phyloP scores from a whole-genome alignment of 106 monocot species.

The Amphibolis antarctica region DNA sequence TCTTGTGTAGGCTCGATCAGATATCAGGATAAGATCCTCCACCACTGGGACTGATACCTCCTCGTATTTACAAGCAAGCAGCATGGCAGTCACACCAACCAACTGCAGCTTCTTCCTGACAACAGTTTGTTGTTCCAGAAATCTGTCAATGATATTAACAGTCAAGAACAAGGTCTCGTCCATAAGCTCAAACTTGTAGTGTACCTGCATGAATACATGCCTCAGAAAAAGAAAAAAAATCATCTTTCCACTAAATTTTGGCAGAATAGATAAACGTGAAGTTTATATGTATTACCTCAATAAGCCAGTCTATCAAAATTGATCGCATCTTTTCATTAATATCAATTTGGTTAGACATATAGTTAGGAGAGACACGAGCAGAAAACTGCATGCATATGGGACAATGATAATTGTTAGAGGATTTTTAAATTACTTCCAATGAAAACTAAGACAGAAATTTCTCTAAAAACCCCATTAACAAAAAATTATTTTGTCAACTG shows the following conservation, averaged over 20 bases:
- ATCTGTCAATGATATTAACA: constrained; percentile 88
- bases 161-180: constrained; percentile 86
- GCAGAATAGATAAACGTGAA: too few species aligned
- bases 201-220: constrained; percentile 41
- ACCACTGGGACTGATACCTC: constrained; percentile 85
- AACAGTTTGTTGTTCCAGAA: constrained; percentile 47
- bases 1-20: constrained; percentile 70
- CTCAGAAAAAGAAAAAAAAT: background rate
- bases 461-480: too few species aligned
- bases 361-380: constrained; percentile 49
- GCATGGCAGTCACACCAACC: constrained; percentile 91
- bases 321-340: constrained; percentile 90
- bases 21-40: constrained; percentile 76
- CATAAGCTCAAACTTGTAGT: constrained; percentile 93
- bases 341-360: constrained; percentile 80
- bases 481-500: too few species aligned
- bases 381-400: constrained; percentile 29
- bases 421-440: too few species aligned
- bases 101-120: constrained; percentile 85
- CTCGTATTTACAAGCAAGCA: constrained; percentile 95
- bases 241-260: background rate
- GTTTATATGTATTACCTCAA: constrained; percentile 43
- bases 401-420: background rate
- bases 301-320: constrained; percentile 90
- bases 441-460: too few species aligned